phyloP scores from a whole-genome alignment of 192 early-diverging fungal species.

The Podila epicladia region DNA sequence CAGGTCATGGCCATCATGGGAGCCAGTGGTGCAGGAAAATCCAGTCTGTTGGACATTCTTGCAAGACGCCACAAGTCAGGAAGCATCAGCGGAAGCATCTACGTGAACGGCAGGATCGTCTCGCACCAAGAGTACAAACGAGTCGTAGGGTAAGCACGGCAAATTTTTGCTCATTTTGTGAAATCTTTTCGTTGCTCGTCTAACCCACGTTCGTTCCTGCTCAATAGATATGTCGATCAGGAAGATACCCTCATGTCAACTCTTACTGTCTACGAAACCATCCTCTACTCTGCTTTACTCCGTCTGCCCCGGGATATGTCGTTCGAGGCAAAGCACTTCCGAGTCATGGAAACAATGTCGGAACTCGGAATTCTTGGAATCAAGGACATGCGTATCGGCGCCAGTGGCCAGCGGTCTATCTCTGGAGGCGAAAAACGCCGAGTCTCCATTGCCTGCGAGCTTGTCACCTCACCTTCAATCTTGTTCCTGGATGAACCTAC shows the following conservation, averaged over 20 bases:
- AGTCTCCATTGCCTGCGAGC: slow-evolving; percentile 93
- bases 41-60: slow-evolving; percentile 91
- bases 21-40: slow-evolving; percentile 93
- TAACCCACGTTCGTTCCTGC: background rate
- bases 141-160: slow-evolving; percentile 68
- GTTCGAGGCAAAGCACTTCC: slow-evolving; percentile 70
- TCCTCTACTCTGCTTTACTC: slow-evolving; percentile 89
- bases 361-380: slow-evolving; percentile 88
- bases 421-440: slow-evolving; percentile 94
- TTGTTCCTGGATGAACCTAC: slow-evolving; percentile 91
- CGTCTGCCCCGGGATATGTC: slow-evolving; percentile 81
- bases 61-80: slow-evolving; percentile 80
- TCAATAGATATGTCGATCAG: slow-evolving; percentile 86
- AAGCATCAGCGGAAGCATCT: slow-evolving; percentile 74
- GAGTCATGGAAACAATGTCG: slow-evolving; percentile 84
- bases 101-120: slow-evolving; percentile 78
- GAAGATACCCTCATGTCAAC: slow-evolving; percentile 90
- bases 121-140: slow-evolving; percentile 73
- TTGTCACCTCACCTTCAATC: slow-evolving; percentile 93
- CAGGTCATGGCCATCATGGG: slow-evolving; percentile 96
- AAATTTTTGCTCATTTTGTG: no score
- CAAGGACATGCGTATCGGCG: slow-evolving; percentile 85
- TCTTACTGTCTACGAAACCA: slow-evolving; percentile 90
- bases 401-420: slow-evolving; percentile 74
- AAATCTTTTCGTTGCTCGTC: background rate